Evolutionary conservation across 257 asterid species (phyloP), one percentile per base, ranked within the genome.

Genomic region (Ajuga chamaepitys): DNA sequence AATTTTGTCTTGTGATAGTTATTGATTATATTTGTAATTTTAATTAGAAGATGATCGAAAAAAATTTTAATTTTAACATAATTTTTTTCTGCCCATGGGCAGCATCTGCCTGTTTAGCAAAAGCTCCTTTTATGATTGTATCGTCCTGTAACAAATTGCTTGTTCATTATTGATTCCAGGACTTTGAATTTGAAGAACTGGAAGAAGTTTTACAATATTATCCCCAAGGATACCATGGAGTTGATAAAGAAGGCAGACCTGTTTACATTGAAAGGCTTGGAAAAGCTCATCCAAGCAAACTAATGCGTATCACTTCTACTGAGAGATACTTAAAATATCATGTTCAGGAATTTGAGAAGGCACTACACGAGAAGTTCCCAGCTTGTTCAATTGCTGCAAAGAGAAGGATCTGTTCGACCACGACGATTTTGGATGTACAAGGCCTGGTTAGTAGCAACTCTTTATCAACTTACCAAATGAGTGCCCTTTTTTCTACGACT

Each of bases 211-310:
- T 89, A 81, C 95, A 89, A 47, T 86, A 80, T 76, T 94, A 90
- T 67, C 99, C 99, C 45, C 99, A 94, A 64, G 99, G 99, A 77
- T 94, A 88, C 76, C 99, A 94, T 76, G 99, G 99, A 63, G 91
- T 90, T 76, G 99, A 94, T 77, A 85, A 74, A 77, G 96, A 88
- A 79, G 99, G 99, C 72, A 88, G 98, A 41, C 99, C 99, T 52
- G 74, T 94, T 70, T 94, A 94, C 70, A 88, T 94, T 68, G 98
- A 94, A 81, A 83, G 95, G 78, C 95, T 93, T 59, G 99, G 99
- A 74, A 85, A 76, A 79, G 90, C 97, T 53, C 82, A 93, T 54
- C 97, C 95, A 7, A 83, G 86, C 66, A 89, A 89, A 78, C 72
- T 93, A 71, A 74, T 93, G 91, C 85, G 87, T 56, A 74, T 83